Base-by-base conservation (phyloP, 2,329 filamentous ascomycete genomes). In the Aschersonia sp. region DNA sequence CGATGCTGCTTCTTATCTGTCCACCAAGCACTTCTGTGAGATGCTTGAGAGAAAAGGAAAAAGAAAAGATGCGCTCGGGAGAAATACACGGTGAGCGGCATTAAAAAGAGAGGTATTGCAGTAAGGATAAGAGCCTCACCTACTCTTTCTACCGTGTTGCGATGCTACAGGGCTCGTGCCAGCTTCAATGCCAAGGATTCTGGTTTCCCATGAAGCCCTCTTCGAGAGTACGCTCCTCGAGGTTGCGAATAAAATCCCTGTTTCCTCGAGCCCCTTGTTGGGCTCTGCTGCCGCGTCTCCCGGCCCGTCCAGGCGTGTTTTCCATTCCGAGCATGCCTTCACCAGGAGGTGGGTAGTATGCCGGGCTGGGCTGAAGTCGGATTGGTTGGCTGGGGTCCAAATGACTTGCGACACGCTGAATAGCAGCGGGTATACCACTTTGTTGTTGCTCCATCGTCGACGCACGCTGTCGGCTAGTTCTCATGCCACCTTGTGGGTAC, bases 361-460 rank as follows among this genome's bases (percentile, higher is more conserved):
- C 92, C 5, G 92, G 92, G 56, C 88, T 95, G 2, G 92, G 92
- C 61, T 98, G 92, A 48, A 97, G 67, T 45, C 92, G 79, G 58
- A 98, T 97, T 0, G 92, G 92, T 50, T 89, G 86, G 56, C 81
- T 97, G 2, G 92, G 92, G 59, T 98, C 92, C 43, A 98, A 76
- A 64, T 97, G 90, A 61, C 88, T 95, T 41, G 92, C 92, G 29
- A 98, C 92, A 56, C 92, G 77, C 65, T 98, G 92, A 49, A 98
- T 87, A 4, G 89, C 83, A 11, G 86, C 83, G 5, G 92, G 92
- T 50, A 98, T 95, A 2, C 90, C 90, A 52, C 84, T 89, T 59
- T 89, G 84, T 58, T 94, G 87, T 61, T 92, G 87, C 59, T 97
- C 92, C 84, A 97, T 94, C 4, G 92, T 98, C 43, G 89, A 92